A percentile compares a stretch with the other conserved stretches of the same genome.
phyloP scores from a whole-genome alignment of 805 yeast genomes.

The Metschnikowia drakensbergensis region DNA sequence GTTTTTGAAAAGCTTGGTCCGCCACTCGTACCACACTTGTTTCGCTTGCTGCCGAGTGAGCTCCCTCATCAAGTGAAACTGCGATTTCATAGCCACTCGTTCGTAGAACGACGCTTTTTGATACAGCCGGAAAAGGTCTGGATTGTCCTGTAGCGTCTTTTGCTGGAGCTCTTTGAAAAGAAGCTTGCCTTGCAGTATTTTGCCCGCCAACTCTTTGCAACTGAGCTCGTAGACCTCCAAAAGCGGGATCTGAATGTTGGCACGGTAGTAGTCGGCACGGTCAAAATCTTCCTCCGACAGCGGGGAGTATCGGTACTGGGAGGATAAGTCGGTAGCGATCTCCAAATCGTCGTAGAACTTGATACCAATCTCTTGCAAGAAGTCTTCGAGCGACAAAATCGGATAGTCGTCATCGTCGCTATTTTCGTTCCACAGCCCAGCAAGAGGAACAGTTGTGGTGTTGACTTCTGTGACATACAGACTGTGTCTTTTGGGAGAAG shows the following conservation, averaged over 20 bases:
- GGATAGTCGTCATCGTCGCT: constrained; percentile 23
- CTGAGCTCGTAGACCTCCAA: constrained; percentile 52
- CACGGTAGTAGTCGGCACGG: constrained; percentile 33
- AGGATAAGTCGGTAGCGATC: constrained; percentile 25
- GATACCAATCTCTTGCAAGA: constrained; percentile 38
- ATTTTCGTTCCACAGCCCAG: constrained; percentile 7
- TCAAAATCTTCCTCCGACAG: constrained; percentile 12
- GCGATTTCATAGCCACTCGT: constrained; percentile 41
- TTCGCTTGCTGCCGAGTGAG: constrained; percentile 51
- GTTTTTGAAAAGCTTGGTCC: constrained; percentile 48
- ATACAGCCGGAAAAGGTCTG: constrained; percentile 48
- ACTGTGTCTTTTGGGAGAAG: neutral
- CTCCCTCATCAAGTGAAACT: constrained; percentile 47
- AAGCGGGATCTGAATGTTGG: constrained; percentile 39
- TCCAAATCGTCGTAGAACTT: constrained; percentile 46
- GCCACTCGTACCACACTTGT: constrained; percentile 62
- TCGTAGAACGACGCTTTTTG: constrained; percentile 37
- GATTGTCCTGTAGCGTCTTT: constrained; percentile 45
- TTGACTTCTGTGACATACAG: constrained; percentile 3
- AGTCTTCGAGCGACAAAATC: constrained; percentile 36
- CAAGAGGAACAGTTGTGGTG: constrained; percentile 9
- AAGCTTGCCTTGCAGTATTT: constrained; percentile 46
- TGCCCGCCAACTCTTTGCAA: constrained; percentile 49
- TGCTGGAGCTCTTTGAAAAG: constrained; percentile 46
- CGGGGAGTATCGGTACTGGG: constrained; percentile 19